Conservation (phyloP, 2,329 filamentous ascomycete species). For the Gnomoniopsis sp. region DNA sequence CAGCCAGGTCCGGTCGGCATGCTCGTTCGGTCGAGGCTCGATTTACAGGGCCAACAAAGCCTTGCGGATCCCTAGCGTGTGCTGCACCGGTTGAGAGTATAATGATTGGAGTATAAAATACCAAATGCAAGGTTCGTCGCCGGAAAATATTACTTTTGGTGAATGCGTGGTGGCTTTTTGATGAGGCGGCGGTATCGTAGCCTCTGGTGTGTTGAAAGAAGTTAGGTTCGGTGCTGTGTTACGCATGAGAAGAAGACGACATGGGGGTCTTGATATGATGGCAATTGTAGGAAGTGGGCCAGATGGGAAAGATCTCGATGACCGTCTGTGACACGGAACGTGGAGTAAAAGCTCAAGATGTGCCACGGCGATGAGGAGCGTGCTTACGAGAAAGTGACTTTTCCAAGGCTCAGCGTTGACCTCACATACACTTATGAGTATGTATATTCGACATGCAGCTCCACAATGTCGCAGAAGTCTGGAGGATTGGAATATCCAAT, state of each 20-base stretch:
- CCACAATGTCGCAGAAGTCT: not conserved
- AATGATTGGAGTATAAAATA: not conserved
- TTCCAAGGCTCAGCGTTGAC: conserved; percentile 1
- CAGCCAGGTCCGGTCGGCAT: conserved; percentile 1
- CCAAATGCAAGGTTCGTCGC: not conserved
- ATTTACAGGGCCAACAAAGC: not conserved
- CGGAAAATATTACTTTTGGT: not conserved
- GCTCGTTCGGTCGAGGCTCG: not conserved
- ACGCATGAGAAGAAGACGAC: conserved; percentile 2
- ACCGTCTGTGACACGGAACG: conserved; percentile 13
- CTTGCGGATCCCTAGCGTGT: not conserved
- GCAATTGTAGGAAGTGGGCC: conserved; percentile 12
- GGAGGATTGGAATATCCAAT: not conserved
- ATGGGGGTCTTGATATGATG: conserved; percentile 12
- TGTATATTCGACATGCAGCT: not conserved
- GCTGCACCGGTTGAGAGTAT: not conserved
- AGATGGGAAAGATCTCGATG: conserved; percentile 16
- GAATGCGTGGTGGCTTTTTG: not conserved
- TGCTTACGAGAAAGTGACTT: conserved; percentile 11
- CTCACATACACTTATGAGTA: not conserved
- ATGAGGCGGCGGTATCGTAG: too few relatives aligned
- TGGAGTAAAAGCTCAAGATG: conserved; percentile 6
- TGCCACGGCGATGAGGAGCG: conserved; percentile 10
- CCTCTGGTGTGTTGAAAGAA: not conserved
- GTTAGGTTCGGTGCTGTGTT: conserved; percentile 1